phyloP scores from a whole-genome alignment of 371 early-diverging fungal species.

The Chytridium lagenaria region DNA sequence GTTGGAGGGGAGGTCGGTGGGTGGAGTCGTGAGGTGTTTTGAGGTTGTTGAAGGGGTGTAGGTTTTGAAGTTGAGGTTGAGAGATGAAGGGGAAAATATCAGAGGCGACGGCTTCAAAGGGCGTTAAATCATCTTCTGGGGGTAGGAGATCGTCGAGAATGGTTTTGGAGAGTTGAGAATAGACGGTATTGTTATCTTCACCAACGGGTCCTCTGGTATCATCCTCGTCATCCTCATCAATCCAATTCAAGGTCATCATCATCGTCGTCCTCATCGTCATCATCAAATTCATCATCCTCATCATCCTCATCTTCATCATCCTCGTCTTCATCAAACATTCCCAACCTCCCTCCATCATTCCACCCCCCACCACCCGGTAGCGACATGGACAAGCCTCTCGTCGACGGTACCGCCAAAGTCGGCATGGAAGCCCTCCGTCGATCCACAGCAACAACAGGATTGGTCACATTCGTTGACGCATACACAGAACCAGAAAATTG shows the following conservation, averaged over 20 bases:
- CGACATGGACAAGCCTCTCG: neutral
- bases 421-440: neutral
- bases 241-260: neutral
- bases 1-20: neutral
- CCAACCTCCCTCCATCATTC: neutral
- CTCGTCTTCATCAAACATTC: neutral
- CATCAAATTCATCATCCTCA: slow-evolving; percentile 2
- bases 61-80: neutral
- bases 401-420: neutral
- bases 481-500: neutral
- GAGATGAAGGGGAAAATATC: neutral
- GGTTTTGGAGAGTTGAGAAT: neutral
- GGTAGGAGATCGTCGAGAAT: neutral
- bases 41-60: neutral
- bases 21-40: neutral
- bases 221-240: neutral
- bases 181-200: neutral
- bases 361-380: neutral
- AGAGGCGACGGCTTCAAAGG: neutral
- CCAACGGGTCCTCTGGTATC: neutral
- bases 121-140: neutral
- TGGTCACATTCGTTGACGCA: neutral
- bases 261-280: neutral
- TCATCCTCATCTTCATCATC: neutral
- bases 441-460: neutral